Evolutionary conservation across 257 asterid genomes (phyloP).

Genomic region (Salvia splendens): DNA sequence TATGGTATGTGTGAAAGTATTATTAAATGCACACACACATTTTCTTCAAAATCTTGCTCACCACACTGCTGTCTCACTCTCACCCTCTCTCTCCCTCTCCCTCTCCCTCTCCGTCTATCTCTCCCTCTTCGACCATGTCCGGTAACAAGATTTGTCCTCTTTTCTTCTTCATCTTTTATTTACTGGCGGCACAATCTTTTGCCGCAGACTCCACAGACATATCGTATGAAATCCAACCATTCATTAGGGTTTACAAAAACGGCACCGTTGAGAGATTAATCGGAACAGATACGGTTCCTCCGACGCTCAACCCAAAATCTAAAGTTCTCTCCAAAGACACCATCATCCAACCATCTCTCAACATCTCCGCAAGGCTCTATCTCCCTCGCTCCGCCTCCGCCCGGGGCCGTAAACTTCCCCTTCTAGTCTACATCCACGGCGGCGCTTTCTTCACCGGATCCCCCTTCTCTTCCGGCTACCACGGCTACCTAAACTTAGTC

Average conservation of each 20-base stretch:
- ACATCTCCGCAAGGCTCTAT: conserved; percentile 51
- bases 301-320: conserved; percentile 35
- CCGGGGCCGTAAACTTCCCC: conserved; percentile 48
- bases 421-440: conserved; percentile 62
- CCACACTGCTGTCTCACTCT: too few relatives aligned
- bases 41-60: too few relatives aligned
- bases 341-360: conserved; percentile 17
- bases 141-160: too few relatives aligned
- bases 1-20: too few relatives aligned
- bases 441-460: conserved; percentile 55
- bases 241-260: conserved; percentile 39
- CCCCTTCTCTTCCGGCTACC: conserved; percentile 44
- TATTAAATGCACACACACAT: too few relatives aligned
- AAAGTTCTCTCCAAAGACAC: conserved; percentile 54
- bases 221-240: conserved; percentile 34
- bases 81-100: too few relatives aligned
- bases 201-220: conserved; percentile 36
- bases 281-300: conserved; percentile 37
- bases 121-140: too few relatives aligned
- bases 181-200: neutral
- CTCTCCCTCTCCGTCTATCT: too few relatives aligned
- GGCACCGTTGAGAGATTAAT: conserved; percentile 45
- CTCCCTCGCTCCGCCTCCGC: conserved; percentile 4
- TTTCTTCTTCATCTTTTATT: neutral
- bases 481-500: conserved; percentile 39